Evolutionary conservation across 192 early-diverging fungal genomes (phyloP).

Genomic region (Mortierella hygrophila): DNA sequence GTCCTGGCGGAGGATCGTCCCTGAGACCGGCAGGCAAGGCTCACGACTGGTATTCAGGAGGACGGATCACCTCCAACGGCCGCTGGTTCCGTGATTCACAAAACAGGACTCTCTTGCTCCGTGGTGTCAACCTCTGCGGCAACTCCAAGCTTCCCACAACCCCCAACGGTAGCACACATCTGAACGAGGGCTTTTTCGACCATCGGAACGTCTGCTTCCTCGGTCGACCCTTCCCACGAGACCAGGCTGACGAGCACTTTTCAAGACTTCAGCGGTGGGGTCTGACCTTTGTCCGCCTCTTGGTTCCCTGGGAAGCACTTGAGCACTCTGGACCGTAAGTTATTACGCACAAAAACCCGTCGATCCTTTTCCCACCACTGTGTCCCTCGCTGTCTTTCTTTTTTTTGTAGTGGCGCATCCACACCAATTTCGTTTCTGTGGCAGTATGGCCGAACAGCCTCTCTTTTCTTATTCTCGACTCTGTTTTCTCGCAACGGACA

Average conservation of each 20-base stretch:
- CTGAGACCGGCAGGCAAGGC: slow-evolving; percentile 48
- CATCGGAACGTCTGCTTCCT: slow-evolving; percentile 84
- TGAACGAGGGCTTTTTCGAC: slow-evolving; percentile 74
- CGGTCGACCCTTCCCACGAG: slow-evolving; percentile 81
- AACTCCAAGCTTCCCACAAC: slow-evolving; percentile 81
- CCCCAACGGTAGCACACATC: slow-evolving; percentile 76
- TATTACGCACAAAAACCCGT: not conserved
- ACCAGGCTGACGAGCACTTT: slow-evolving; percentile 83
- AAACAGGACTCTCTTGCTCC: slow-evolving; percentile 71
- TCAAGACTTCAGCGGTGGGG: slow-evolving; percentile 80
- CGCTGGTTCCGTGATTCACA: slow-evolving; percentile 67
- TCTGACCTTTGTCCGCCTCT: slow-evolving; percentile 80
- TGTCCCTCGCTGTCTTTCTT: not conserved
- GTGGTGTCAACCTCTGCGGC: slow-evolving; percentile 86
- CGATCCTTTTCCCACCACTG: not conserved
- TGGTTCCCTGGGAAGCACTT: slow-evolving; percentile 87
- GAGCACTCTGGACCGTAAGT: slow-evolving; percentile 82
- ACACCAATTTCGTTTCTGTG: not conserved
- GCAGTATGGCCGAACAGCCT: slow-evolving; percentile 5
- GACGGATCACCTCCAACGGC: slow-evolving; percentile 46
- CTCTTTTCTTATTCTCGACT: not conserved
- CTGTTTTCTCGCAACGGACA: no score
- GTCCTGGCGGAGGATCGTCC: slow-evolving; percentile 23
- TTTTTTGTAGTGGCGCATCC: not conserved
- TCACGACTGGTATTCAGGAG: slow-evolving; percentile 57